Evolutionary conservation across 306 rosid genomes (phyloP), one percentile per base, ranked within the genome.

Genomic region (Potentilla sterilis): DNA sequence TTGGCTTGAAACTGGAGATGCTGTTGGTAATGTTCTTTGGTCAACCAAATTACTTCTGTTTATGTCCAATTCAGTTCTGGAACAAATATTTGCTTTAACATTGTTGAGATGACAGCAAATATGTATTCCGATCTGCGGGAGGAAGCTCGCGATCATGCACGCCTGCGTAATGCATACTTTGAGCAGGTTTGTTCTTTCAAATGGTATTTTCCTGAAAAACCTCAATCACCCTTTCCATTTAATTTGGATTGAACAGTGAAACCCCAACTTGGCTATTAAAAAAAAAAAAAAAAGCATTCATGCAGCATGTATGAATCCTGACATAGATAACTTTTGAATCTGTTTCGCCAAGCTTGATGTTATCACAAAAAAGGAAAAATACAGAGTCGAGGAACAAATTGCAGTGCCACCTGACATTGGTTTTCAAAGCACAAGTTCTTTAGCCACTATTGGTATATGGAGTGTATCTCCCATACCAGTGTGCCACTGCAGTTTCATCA

Each of bases 81-180:
- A 72, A 57, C 28, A 43, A 49, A 66, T 82, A 75, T 79, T 67
- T 86, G 75, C 83, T 82, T 82, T 89, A 80, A 88, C 82, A 75
- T 75, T 77, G 84, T 84, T 86, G 86, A 81, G 81, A 81, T 91
- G 88, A 77, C 98, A 94, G 98, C 88, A 63, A 87, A 84, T 85
- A 87, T 94, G 93, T 94, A 91, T 85, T 86, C 98, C 79, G 96
- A 94, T 81, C 82, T 88, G 82, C 90, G 97, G 81, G 98, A 88
- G 86, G 98, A 92, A 88, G 98, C 98, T 74, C 95, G 97, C 41
- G 98, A 88, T 82, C 98, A 94, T 85, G 98, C 98, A 73, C 97
- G 95, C 48, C 49, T 94, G 38, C 97, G 98, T 15, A 94, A 94
- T 87, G 93, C 91, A 57, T 92, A 88, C 79, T 90, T 94, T 85